Evolutionary conservation across 441 rosid genomes (phyloP).

Genomic region (Cnidoscolus chayamansa): DNA sequence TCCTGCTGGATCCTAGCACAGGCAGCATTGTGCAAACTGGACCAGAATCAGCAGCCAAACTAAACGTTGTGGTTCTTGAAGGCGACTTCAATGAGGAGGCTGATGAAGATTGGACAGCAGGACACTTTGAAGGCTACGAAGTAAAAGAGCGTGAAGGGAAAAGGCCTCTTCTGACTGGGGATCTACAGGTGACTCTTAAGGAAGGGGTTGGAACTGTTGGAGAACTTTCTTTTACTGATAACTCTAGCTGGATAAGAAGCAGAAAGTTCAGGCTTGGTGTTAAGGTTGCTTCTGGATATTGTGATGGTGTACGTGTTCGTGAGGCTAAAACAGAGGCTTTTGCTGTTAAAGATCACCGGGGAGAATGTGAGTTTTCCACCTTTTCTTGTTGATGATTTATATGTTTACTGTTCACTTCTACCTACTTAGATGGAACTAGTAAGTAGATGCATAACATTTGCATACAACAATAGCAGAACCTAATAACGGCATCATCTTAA

Average conservation of each 20-base stretch:
- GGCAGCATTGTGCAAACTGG: conserved; percentile 68
- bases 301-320: conserved; percentile 65
- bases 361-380: conserved; percentile 64
- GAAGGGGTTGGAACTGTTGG: conserved; percentile 99
- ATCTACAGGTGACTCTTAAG: conserved; percentile 68
- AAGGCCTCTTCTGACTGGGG: conserved; percentile 89
- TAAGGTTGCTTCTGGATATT: conserved; percentile 61
- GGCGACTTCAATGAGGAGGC: conserved; percentile 85
- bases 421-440: background rate
- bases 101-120: conserved; percentile 77
- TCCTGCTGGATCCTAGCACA: conserved; percentile 58
- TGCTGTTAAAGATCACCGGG: conserved; percentile 97
- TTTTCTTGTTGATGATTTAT: conserved; percentile 17
- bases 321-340: conserved; percentile 97
- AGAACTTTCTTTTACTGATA: conserved; percentile 91
- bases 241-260: conserved; percentile 99
- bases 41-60: conserved; percentile 70
- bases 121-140: conserved; percentile 73
- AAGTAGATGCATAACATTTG: background rate
- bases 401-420: background rate
- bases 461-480: background rate
- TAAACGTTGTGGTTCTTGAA: conserved; percentile 80
- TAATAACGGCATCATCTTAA: background rate
- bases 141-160: conserved; percentile 96
- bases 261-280: conserved; percentile 95